Conservation (phyloP, 139 green algal species). For the Chlorella sp. region DNA sequence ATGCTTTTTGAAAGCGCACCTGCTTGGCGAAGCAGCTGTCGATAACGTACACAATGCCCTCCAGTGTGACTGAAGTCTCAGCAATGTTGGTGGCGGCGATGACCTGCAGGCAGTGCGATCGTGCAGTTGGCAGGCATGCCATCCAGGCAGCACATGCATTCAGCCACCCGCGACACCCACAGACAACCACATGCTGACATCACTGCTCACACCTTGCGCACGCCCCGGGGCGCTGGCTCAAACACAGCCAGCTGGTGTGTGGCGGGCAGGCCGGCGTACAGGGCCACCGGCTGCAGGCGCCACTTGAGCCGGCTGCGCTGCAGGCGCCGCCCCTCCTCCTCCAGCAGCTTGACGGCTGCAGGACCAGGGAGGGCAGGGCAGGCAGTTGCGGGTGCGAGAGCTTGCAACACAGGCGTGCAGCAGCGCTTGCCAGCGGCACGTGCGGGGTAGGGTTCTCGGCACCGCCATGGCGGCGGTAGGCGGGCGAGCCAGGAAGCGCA, state of each 20-base stretch:
- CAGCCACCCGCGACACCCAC: too few species aligned
- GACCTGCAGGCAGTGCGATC: constrained; percentile 48
- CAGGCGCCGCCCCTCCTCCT: constrained; percentile 67
- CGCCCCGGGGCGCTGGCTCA: constrained; percentile 66
- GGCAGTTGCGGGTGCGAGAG: too few species aligned
- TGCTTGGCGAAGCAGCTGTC: constrained; percentile 91
- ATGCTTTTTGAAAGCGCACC: too few species aligned
- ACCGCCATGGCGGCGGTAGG: background rate
- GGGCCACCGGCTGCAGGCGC: constrained; percentile 66
- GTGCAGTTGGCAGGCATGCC: too few species aligned
- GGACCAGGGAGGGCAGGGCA: too few species aligned
- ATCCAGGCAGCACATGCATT: too few species aligned
- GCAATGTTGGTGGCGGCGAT: constrained; percentile 94
- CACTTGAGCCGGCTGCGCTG: constrained; percentile 28
- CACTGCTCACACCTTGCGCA: constrained; percentile 76
- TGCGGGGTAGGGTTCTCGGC: too few species aligned
- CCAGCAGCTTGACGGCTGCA: constrained; percentile 65
- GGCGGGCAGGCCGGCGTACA: constrained; percentile 86
- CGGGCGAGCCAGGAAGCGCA: background rate
- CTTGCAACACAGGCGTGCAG: too few species aligned
- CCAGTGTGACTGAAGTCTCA: constrained; percentile 88
- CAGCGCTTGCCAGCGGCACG: too few species aligned
- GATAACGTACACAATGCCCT: constrained; percentile 89
- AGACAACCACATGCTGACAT: background rate
- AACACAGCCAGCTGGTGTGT: constrained; percentile 76